Base-by-base conservation (phyloP, 2,329 filamentous ascomycete species). In the Apiospora aurea region DNA sequence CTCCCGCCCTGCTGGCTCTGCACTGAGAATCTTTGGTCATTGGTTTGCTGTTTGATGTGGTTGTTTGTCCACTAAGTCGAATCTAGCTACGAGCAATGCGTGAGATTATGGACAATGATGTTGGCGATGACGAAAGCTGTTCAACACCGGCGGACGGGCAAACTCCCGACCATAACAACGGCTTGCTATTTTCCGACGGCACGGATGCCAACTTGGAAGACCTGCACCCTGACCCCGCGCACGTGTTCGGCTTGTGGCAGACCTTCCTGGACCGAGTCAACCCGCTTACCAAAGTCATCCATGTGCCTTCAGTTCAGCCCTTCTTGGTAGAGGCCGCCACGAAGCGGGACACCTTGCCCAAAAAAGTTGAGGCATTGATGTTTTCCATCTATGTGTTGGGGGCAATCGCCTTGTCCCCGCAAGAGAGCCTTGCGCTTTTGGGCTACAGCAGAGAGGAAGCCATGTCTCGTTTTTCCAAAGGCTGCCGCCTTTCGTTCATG, bases 161-260 rank as follows among this genome's bases (percentile, higher is more conserved):
- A 41, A 86, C 85, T 0, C 88, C 88, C 0, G 88, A 90, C 72
- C 85, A 86, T 71, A 85, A 88, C 67, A 82, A 85, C 26, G 87
- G 87, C 49, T 78, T 90, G 7, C 74, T 91, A 14, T 81, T 90
- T 69, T 82, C 83, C 44, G 84, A 85, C 70, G 78, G 83, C 43
- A 80, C 82, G 1, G 78, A 80, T 7, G 77, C 80, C 34, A 84
- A 80, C 64, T 76, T 83, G 18, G 84, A 87, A 70, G 84, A 87
- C 18, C 82, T 93, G 78, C 91, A 92, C 75, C 93, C 93, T 0
- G 84, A 89, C 5, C 87, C 90, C 0, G 86, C 89, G 16, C 89
- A 93, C 46, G 88, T 93, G 38, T 91, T 93, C 76, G 87, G 87
- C 69, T 85, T 96, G 6, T 96, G 93, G 93, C 91, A 94, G 78